Base-by-base conservation (phyloP, 2,329 filamentous ascomycete species). In the Tricladium varicosporioides region DNA sequence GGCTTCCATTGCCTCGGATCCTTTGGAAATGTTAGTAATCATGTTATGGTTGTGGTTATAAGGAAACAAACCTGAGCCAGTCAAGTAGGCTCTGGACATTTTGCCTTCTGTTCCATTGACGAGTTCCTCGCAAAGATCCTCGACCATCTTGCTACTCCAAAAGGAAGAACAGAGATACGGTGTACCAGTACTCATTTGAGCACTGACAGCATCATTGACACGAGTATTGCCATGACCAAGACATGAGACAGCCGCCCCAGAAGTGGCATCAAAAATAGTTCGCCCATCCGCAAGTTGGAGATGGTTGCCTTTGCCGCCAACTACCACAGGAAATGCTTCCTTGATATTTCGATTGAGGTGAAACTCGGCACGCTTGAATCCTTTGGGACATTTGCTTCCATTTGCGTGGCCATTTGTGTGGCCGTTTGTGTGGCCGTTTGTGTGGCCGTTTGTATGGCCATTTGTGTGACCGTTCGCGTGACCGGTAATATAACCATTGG, bases 241-340 rank as follows among this genome's bases (percentile, higher is more conserved):
- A 67, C 85, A 87, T 9, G 84, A 79, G 2, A 92, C 88, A 18
- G 86, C 88, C 2, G 89, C 87, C 16, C 90, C 90, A 27, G 86
- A 82, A 16, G 86, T 88, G 1, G 84, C 86, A 69, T 94, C 90
- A 13, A 92, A 79, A 45, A 94, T 80, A 33, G 73, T 75, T 19
- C 80, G 77, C 1, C 85, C 86, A 52, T 70, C 65, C n/a, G 60
- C 57, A 5, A 69, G 63, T 27, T 63, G 56, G 10, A 71, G 51
- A 11, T 66, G 63, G 56, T 65, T 67, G 14, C 69, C 69, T 31
- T 67, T 59, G 18, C 56, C 67, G 11, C 61, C 45, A 27, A 60
- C 56, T 5, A 70, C 65, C n/a, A 67, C 53, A 5, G 65, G 65
- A 10, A 65, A 69, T 5, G 61, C 47, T 36, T 66, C 67, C 42